phyloP scores from a whole-genome alignment of 331 rosid genomes.

The Acacia pycnantha region DNA sequence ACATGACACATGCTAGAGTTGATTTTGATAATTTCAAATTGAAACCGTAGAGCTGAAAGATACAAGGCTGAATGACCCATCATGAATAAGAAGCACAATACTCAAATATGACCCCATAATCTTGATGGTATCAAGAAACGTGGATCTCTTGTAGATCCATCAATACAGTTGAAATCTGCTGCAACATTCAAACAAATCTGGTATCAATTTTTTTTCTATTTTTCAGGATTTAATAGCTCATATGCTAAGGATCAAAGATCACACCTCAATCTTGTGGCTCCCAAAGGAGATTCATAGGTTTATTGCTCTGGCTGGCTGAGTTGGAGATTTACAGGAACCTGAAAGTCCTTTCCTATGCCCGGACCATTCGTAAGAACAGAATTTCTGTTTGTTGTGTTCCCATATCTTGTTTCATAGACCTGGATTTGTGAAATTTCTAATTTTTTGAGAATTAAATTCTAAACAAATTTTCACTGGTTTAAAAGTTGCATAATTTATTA shows the following conservation, averaged over 20 bases:
- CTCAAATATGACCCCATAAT: constrained; percentile 43
- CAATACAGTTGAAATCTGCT: constrained; percentile 68
- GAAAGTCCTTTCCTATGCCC: constrained; percentile 55
- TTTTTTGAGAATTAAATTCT: constrained; percentile 36
- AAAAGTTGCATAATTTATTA: constrained; percentile 17
- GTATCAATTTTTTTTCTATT: constrained; percentile 36
- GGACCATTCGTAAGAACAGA: constrained; percentile 46
- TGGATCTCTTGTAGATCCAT: constrained; percentile 33
- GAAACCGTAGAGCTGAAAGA: constrained; percentile 28
- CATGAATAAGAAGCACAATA: constrained; percentile 25
- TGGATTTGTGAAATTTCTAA: constrained; percentile 44
- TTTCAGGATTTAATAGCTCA: constrained; percentile 22
- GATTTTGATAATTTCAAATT: constrained; percentile 29
- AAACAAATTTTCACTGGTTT: constrained; percentile 13
- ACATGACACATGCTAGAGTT: constrained; percentile 31
- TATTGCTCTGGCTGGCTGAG: constrained; percentile 85
- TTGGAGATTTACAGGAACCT: constrained; percentile 80
- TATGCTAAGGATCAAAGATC: constrained; percentile 23
- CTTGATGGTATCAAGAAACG: constrained; percentile 40
- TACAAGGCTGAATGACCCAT: constrained; percentile 33
- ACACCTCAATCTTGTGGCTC: constrained; percentile 70
- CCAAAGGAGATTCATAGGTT: constrained; percentile 40
- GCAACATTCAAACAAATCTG: constrained; percentile 42
- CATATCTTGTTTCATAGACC: constrained; percentile 76
- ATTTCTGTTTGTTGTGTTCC: constrained; percentile 40